phyloP scores from a whole-genome alignment of 2,329 filamentous ascomycete genomes.

The Helminthosporium solani region DNA sequence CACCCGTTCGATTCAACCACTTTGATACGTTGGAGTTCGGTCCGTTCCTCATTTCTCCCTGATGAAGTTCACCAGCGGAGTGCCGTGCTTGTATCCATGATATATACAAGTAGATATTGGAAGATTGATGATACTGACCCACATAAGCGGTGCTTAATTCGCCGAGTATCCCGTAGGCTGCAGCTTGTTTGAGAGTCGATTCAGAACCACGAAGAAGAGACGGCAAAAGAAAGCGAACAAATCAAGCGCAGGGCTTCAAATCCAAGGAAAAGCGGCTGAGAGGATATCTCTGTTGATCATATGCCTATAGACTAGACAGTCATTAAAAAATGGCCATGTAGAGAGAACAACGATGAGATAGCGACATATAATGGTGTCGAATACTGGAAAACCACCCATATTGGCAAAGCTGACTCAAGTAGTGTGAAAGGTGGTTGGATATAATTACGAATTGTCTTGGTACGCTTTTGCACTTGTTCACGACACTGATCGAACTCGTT shows the following conservation, averaged over 20 bases:
- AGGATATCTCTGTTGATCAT: constrained; percentile 42
- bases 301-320: constrained; percentile 46
- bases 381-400: constrained; percentile 40
- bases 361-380: constrained; percentile 7
- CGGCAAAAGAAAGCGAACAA: constrained; percentile 41
- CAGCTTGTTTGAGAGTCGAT: constrained; percentile 41
- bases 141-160: constrained; percentile 49
- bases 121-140: constrained; percentile 42
- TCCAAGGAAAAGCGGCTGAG: constrained; percentile 47
- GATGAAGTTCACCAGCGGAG: too few species aligned
- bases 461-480: constrained; percentile 10
- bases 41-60: too few species aligned
- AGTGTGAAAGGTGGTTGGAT: constrained; percentile 3
- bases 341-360: constrained; percentile 2
- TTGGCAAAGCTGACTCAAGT: constrained; percentile 42
- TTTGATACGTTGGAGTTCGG: too few species aligned
- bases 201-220: constrained; percentile 41
- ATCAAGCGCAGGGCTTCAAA: constrained; percentile 45
- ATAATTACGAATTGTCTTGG: constrained; percentile 15
- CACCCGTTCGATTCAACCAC: too few species aligned
- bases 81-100: constrained; percentile 13
- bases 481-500: constrained; percentile 11
- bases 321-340: constrained; percentile 40
- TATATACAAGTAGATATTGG: constrained; percentile 43
- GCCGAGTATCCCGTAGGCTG: constrained; percentile 26